Percentiles rank a stretch among this genome's conserved stretches.
Conservation (phyloP, 192 early-diverging fungal genomes). For the Endogone sp. region DNA sequence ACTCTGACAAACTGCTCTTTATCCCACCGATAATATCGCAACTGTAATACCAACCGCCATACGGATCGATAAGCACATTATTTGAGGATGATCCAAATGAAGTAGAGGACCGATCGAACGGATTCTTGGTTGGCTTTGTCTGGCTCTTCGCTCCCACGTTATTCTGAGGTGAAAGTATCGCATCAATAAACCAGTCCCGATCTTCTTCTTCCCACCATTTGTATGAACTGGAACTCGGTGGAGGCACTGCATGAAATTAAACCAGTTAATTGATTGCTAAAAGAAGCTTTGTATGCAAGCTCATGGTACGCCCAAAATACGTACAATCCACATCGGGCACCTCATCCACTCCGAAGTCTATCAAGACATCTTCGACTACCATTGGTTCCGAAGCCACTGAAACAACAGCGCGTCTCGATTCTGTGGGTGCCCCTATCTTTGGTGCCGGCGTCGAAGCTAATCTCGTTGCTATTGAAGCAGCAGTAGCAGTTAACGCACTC, state of each 20-base stretch:
- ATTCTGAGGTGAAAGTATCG: background rate
- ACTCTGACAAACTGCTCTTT: too few species aligned
- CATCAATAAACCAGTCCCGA: background rate
- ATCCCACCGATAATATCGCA: too few species aligned
- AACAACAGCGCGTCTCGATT: conserved; percentile 7
- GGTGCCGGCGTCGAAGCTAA: conserved; percentile 4
- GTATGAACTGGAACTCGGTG: conserved; percentile 44
- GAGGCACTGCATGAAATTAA: conserved; percentile 28
- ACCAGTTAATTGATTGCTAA: background rate
- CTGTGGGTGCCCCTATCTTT: conserved; percentile 1
- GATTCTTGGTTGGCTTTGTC: too few species aligned
- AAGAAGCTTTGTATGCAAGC: background rate
- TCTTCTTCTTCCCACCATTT: conserved; percentile 51
- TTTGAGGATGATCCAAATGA: conserved; percentile 1
- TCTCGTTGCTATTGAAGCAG: background rate
- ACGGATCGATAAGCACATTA: conserved; percentile 7
- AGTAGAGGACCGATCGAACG: background rate
- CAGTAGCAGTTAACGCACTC: background rate
- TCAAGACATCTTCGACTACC: conserved; percentile 15
- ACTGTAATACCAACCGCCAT: background rate
- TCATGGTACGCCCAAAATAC: background rate
- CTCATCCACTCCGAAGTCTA: conserved; percentile 15
- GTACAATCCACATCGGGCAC: conserved; percentile 4
- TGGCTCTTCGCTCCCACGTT: too few species aligned
- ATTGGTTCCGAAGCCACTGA: background rate